Evolutionary conservation across 2,329 filamentous ascomycete species (phyloP), one percentile per base, ranked within the genome.

Genomic region (Leptographium flavum): DNA sequence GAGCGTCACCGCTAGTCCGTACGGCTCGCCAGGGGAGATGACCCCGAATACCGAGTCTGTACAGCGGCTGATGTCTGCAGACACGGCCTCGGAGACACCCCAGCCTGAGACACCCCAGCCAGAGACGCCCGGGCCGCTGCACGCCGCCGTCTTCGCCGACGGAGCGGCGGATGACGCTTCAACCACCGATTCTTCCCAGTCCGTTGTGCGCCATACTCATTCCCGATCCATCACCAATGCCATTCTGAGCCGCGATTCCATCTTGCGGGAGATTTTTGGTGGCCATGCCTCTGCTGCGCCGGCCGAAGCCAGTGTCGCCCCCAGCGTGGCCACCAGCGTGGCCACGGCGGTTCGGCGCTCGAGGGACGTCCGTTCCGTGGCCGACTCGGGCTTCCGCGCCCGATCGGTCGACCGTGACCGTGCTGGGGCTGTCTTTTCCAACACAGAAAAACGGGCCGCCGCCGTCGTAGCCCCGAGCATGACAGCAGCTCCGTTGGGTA

Each of bases 1-100:
- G 53, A 88, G 83, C 57, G 73, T 84, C 41, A 79, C 76, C 31
- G 82, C 75, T 17, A 84, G 79, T 55, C 83, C 83, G 1, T 75
- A 80, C 40, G 61, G 66, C 14, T 62, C 63, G 51, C 56, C 60
- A 15, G 55, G 53, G 36, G 54, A 58, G 38, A 56, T 39, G 33
- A 43, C 36, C 40, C 45, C 45, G 27, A 39, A 27, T 48, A 53
- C 60, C 32, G 49, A 50, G 28, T 36, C 46, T 23, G 31, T 32
- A 17, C 50, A 47, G 38, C 42, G 25, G 46, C 52, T 51, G 50
- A 53, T 45, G 47, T 38, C 47, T 37, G 37, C 46, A 50, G 50
- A 32, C 31, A 45, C 45, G 25, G 38, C 31, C n/a, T 19, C 42
- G 42, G 27, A 38, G 22, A 27, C 11, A 27, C 39, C 7, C 45